phyloP scores from a whole-genome alignment of 2,329 filamentous ascomycete genomes.

The Stagonosporopsis tanaceti region DNA sequence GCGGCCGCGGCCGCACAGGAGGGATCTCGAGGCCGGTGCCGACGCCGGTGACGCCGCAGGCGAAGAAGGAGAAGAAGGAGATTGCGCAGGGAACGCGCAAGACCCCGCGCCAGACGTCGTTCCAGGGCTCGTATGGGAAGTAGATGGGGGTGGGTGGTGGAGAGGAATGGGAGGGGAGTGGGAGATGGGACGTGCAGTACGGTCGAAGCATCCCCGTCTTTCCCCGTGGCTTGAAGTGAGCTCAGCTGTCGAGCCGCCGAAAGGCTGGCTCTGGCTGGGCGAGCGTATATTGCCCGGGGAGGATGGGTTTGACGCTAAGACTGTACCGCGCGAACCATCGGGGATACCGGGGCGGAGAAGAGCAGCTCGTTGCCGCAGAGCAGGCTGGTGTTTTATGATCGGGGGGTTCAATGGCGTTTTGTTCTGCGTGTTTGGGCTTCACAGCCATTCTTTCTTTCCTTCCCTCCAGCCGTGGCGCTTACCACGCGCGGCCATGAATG shows the following conservation, averaged over 20 bases:
- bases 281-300: slow-evolving; percentile 6
- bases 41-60: not conserved
- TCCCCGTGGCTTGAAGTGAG: slow-evolving; percentile 6
- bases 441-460: no score
- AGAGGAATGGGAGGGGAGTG: not conserved
- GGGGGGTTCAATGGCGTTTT: no score
- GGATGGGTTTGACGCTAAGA: not conserved
- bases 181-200: no score
- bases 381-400: no score
- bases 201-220: not conserved
- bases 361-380: no score
- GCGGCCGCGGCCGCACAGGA: not conserved
- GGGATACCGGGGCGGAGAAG: not conserved
- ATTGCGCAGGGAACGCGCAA: not conserved
- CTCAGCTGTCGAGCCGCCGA: not conserved
- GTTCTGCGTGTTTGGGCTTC: no score
- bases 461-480: no score
- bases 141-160: not conserved
- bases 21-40: not conserved
- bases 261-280: slow-evolving; percentile 1
- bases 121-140: not conserved
- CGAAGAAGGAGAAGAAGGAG: not conserved
- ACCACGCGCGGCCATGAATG: no score
- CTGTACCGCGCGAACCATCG: not conserved
- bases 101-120: not conserved